These are phyloP conservation scores for Saussurea involucrata DNA, from an alignment of 129 eudicot genomes.

Conservation along the genomic window DNA sequence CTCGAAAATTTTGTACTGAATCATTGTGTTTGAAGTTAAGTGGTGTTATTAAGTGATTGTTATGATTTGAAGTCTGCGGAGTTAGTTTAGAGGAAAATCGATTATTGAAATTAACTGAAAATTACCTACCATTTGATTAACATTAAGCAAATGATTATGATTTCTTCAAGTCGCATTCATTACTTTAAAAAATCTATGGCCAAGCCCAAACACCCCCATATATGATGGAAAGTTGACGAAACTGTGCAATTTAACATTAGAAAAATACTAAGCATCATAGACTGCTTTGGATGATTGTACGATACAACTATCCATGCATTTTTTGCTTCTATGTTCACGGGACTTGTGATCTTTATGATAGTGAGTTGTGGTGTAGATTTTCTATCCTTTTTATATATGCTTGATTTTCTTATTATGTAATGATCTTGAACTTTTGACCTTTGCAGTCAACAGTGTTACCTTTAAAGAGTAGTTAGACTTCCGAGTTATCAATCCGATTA, in stretches of 20 bases:
- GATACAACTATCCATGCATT: neutral
- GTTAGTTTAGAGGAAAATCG: neutral
- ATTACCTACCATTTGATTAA: neutral
- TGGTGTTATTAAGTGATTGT: neutral
- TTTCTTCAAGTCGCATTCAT: neutral
- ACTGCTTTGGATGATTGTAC: neutral
- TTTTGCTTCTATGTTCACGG: neutral
- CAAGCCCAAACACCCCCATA: neutral
- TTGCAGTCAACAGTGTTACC: neutral
- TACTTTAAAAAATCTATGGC: neutral
- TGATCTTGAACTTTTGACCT: neutral
- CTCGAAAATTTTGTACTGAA: neutral
- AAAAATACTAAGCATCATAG: neutral
- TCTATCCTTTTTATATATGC: neutral
- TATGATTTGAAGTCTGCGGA: neutral
- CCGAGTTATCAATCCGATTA: neutral
- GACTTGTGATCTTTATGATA: too few species aligned
- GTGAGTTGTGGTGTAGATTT: too few species aligned
- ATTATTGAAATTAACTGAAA: neutral
- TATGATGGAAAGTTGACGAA: neutral
- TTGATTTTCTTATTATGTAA: neutral
- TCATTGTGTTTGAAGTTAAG: neutral
- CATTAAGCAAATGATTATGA: neutral
- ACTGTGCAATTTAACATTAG: neutral
- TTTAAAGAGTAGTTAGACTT: neutral